These are phyloP conservation scores for Takakia lepidozioides DNA, from an alignment of 225 moss, liverwort and hornwort genomes.

Conservation along the genomic window DNA sequence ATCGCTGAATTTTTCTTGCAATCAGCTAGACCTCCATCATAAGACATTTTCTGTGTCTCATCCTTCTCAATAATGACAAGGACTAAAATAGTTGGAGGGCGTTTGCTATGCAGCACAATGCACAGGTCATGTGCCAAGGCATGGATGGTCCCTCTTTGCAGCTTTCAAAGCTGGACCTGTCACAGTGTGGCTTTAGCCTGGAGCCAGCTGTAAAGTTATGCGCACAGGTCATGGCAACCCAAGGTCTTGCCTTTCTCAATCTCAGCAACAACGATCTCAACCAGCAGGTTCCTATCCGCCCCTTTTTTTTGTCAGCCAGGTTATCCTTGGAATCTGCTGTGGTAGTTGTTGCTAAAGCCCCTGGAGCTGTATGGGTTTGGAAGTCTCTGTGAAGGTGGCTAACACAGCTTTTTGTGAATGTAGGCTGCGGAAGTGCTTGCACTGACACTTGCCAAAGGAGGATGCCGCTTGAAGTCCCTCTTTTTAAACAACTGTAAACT, in stretches of 20 bases:
- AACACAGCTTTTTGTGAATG: background rate
- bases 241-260: conserved; percentile 56
- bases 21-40: too few species aligned
- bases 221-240: conserved; percentile 42
- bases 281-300: conserved; percentile 29
- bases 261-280: conserved; percentile 69
- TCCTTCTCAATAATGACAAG: too few species aligned
- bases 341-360: too few species aligned
- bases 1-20: too few species aligned
- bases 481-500: conserved; percentile 65
- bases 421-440: conserved; percentile 61
- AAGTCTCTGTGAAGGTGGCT: too few species aligned
- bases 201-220: conserved; percentile 56
- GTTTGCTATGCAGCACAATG: conserved; percentile 83
- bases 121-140: conserved; percentile 47
- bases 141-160: conserved; percentile 42
- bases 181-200: conserved; percentile 52
- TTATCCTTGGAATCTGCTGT: too few species aligned
- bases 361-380: too few species aligned
- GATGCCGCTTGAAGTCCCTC: conserved; percentile 69
- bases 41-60: too few species aligned
- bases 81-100: too few species aligned
- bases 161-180: conserved; percentile 63
- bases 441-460: conserved; percentile 40
- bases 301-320: background rate